These are phyloP conservation scores for Sugiyamaella pinicola DNA, from an alignment of 1,139 yeast species.

Conservation along the genomic window DNA sequence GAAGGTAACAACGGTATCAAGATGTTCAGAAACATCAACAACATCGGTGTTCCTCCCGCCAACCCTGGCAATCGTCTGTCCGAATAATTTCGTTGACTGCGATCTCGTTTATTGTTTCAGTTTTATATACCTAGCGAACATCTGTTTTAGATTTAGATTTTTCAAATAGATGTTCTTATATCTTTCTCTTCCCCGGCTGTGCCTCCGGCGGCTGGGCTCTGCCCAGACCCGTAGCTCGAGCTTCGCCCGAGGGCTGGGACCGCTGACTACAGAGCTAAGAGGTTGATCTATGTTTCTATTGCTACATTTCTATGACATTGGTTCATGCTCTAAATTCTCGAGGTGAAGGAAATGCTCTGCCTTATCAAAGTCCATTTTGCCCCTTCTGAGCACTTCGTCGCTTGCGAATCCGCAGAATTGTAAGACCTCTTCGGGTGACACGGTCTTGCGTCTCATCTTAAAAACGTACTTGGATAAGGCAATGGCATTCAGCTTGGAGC, in stretches of 20 bases:
- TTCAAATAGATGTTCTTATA: constrained; percentile 8
- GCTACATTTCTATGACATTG: constrained; percentile 7
- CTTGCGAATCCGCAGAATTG: constrained; percentile 58
- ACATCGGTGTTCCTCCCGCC: constrained; percentile 48
- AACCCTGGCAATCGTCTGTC: constrained; percentile 27
- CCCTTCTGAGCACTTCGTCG: constrained; percentile 53
- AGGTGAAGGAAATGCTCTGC: constrained; percentile 44
- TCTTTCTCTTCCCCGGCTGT: not conserved
- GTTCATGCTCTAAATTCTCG: constrained; percentile 38
- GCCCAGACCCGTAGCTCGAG: too few relatives aligned
- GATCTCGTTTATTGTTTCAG: constrained; percentile 16
- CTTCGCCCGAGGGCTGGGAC: not conserved
- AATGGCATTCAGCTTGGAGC: constrained; percentile 54
- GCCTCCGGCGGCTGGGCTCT: too few relatives aligned
- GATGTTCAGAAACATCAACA: constrained; percentile 77
- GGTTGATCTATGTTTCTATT: constrained; percentile 1
- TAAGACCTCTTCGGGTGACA: constrained; percentile 63
- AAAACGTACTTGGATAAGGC: constrained; percentile 80
- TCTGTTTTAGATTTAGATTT: constrained; percentile 3
- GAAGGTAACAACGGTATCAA: constrained; percentile 77
- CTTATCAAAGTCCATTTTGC: constrained; percentile 43
- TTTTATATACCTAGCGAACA: constrained; percentile 4
- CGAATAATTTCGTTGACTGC: constrained; percentile 22
- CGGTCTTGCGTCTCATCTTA: constrained; percentile 70
- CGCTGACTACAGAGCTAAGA: not conserved